A percentile compares a stretch with the other conserved stretches of the same genome.
Conservation (phyloP, 148 eudicot species). For the Silene uniflora region DNA sequence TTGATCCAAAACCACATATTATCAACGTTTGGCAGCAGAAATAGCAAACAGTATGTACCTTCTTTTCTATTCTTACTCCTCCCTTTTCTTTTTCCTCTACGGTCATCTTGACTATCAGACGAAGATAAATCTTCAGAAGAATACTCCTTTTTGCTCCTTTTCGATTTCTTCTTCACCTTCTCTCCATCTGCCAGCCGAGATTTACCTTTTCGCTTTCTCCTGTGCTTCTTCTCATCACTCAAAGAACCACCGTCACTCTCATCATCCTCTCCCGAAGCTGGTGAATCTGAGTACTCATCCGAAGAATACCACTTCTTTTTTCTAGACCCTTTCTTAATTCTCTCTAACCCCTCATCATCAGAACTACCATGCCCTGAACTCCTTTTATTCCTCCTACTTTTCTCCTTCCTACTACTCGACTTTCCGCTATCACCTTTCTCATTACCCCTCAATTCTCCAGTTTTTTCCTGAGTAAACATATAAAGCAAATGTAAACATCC, state of each 20-base stretch:
- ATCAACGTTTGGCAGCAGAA: neutral
- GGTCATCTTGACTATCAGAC: constrained; percentile 29
- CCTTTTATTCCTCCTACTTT: constrained; percentile 43
- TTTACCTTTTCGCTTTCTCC: constrained; percentile 35
- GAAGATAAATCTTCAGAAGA: constrained; percentile 25
- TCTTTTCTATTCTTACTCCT: constrained; percentile 22
- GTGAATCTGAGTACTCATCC: constrained; percentile 44
- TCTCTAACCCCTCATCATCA: constrained; percentile 51
- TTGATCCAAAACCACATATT: neutral
- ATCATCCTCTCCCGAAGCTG: constrained; percentile 31
- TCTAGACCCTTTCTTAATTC: constrained; percentile 43
- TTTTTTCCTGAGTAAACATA: constrained; percentile 32
- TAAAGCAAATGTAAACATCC: neutral
- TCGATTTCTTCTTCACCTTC: constrained; percentile 33
- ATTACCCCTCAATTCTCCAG: constrained; percentile 25
- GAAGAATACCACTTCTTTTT: constrained; percentile 91
- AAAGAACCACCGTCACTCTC: constrained; percentile 19
- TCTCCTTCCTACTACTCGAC: constrained; percentile 30
- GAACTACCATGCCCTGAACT: constrained; percentile 49
- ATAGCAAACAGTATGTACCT: neutral
- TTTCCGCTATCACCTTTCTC: neutral
- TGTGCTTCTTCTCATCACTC: constrained; percentile 28
- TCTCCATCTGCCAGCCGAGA: constrained; percentile 22
- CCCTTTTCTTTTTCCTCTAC: constrained; percentile 19
- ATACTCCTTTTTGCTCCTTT: constrained; percentile 31